phyloP scores from a whole-genome alignment of 73 alveolate genomes.

The Effrenium voratum region DNA sequence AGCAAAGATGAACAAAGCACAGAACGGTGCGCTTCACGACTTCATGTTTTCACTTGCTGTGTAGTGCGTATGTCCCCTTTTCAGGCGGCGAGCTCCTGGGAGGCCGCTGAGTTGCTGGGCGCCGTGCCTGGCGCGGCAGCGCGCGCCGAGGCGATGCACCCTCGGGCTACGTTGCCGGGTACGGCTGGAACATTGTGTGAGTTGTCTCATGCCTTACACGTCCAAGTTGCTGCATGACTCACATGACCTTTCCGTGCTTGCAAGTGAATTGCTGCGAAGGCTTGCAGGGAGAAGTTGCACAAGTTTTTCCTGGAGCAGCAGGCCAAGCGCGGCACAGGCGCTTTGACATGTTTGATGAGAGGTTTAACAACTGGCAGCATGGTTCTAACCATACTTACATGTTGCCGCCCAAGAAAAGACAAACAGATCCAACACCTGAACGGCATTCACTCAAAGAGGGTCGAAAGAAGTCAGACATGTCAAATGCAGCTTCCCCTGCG shows the following conservation, averaged over 20 bases:
- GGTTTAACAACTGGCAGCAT: not conserved
- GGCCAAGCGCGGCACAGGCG: conserved; percentile 35
- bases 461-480: no score
- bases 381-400: not conserved
- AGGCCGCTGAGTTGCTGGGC: conserved; percentile 71
- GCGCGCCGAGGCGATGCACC: conserved; percentile 61
- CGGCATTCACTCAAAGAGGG: no score
- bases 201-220: not conserved
- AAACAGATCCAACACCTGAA: no score
- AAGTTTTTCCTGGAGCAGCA: conserved; percentile 62
- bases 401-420: no score
- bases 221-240: no score
- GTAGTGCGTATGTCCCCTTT: not conserved
- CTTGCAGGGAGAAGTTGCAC: conserved; percentile 71
- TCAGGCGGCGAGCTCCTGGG: conserved; percentile 78
- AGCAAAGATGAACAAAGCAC: no score
- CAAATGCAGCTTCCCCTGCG: no score
- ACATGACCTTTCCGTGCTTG: no score
- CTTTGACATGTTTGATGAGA: not conserved
- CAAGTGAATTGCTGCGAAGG: no score
- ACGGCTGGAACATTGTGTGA: not conserved
- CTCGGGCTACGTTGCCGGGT: not conserved
- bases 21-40: no score
- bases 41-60: no score
- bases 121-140: conserved; percentile 70